Evolutionary conservation across 2,329 filamentous ascomycete genomes (phyloP).

Genomic region (Trichoderma lentiforme): DNA sequence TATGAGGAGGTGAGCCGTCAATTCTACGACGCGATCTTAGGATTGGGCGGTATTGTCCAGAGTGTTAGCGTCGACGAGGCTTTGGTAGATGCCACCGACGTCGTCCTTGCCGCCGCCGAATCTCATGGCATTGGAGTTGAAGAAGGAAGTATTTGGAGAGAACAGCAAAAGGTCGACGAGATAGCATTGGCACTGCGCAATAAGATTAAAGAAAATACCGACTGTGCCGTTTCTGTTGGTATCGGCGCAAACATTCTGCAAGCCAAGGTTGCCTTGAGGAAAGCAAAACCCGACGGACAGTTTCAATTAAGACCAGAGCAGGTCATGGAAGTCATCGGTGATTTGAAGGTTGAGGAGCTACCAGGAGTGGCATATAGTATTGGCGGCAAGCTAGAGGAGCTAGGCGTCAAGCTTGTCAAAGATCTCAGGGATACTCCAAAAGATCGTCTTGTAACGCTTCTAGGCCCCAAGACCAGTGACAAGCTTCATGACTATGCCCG

Average conservation of each 20-base stretch:
- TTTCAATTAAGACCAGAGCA: slow-evolving; percentile 82
- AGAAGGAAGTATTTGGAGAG: slow-evolving; percentile 69
- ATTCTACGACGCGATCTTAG: slow-evolving; percentile 83
- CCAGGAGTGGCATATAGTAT: slow-evolving; percentile 93
- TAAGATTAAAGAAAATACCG: slow-evolving; percentile 69
- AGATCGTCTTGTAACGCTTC: slow-evolving; percentile 66
- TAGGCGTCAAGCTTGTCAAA: slow-evolving; percentile 76
- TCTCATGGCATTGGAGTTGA: slow-evolving; percentile 61
- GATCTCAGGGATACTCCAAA: slow-evolving; percentile 76
- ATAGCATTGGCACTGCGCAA: slow-evolving; percentile 64
- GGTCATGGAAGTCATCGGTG: slow-evolving; percentile 71
- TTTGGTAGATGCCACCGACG: slow-evolving; percentile 73
- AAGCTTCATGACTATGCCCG: slow-evolving; percentile 87
- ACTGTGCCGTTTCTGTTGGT: slow-evolving; percentile 85
- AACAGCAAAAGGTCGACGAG: slow-evolving; percentile 74
- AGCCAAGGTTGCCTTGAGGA: slow-evolving; percentile 85
- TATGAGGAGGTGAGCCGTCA: slow-evolving; percentile 87
- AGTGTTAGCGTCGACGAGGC: slow-evolving; percentile 98
- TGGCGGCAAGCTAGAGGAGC: slow-evolving; percentile 79
- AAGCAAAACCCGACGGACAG: slow-evolving; percentile 92
- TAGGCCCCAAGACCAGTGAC: slow-evolving; percentile 90
- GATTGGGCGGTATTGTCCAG: slow-evolving; percentile 78
- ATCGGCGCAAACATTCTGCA: slow-evolving; percentile 88
- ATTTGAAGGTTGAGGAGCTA: slow-evolving; percentile 73
- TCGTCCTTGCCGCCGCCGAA: slow-evolving; percentile 63